Conservation (phyloP, 306 rosid species). For the Cicer judaicum region DNA sequence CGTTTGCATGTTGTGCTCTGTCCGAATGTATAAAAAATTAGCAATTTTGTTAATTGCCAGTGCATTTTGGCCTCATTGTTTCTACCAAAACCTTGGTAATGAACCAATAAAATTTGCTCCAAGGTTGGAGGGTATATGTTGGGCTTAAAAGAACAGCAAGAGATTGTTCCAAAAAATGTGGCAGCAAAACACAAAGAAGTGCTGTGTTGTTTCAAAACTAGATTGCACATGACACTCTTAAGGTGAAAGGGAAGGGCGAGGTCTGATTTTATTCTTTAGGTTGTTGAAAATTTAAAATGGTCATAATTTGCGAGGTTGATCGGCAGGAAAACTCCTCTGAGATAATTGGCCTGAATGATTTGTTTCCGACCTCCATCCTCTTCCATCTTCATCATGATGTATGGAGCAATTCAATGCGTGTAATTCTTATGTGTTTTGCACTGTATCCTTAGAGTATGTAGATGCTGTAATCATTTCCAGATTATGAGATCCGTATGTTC, state of each 20-base stretch:
- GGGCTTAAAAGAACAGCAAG: not conserved
- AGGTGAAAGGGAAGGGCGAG: slow-evolving; percentile 17
- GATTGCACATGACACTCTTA: slow-evolving; percentile 15
- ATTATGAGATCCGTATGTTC: slow-evolving; percentile 22
- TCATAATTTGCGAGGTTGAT: slow-evolving; percentile 29
- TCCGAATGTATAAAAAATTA: slow-evolving; percentile 3
- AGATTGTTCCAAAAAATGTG: slow-evolving; percentile 29
- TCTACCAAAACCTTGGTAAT: slow-evolving; percentile 5
- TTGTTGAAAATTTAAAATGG: slow-evolving; percentile 25
- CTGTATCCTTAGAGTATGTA: slow-evolving; percentile 30
- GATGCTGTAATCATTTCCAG: slow-evolving; percentile 36
- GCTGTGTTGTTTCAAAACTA: slow-evolving; percentile 19
- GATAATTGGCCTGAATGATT: slow-evolving; percentile 24
- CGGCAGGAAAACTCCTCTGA: slow-evolving; percentile 7
- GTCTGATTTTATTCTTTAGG: slow-evolving; percentile 3
- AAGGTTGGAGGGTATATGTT: slow-evolving; percentile 1
- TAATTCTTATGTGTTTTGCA: slow-evolving; percentile 33
- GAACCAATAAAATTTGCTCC: slow-evolving; percentile 1
- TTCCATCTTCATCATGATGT: slow-evolving; percentile 1
- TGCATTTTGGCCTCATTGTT: not conserved
- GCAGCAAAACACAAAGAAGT: not conserved
- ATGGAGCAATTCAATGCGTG: slow-evolving; percentile 1
- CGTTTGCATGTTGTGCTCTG: not conserved
- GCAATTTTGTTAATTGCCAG: not conserved
- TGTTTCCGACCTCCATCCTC: not conserved